phyloP scores from a whole-genome alignment of 768 basidiomycete species.

The Brasilioporus rufonigricans region DNA sequence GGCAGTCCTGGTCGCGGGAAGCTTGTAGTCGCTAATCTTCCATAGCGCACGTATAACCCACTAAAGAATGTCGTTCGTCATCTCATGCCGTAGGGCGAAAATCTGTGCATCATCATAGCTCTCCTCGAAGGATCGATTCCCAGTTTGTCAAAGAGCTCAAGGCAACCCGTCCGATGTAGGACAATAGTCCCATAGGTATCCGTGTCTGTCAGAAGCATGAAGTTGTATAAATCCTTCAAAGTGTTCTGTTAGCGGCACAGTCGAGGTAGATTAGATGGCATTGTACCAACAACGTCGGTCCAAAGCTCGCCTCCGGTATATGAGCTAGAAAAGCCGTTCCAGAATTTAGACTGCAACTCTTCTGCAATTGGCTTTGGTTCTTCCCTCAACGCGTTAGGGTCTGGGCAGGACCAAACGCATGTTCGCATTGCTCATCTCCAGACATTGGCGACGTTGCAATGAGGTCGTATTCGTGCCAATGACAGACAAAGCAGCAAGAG shows the following conservation, averaged over 20 bases:
- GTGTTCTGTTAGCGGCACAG: conserved; percentile 42
- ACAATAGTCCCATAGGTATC: conserved; percentile 41
- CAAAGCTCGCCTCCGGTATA: conserved; percentile 52
- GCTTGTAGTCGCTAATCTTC: conserved; percentile 56
- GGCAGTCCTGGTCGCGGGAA: conserved; percentile 32
- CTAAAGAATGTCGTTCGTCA: conserved; percentile 25
- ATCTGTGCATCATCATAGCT: conserved; percentile 56
- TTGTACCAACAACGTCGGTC: conserved; percentile 50
- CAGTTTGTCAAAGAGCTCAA: conserved; percentile 42
- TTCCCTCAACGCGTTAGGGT: not conserved
- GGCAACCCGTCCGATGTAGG: conserved; percentile 45
- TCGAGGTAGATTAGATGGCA: not conserved
- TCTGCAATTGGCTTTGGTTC: conserved; percentile 23
- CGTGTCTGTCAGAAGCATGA: conserved; percentile 50
- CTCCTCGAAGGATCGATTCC: conserved; percentile 41
- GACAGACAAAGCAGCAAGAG: not conserved
- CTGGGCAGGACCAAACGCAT: conserved; percentile 2
- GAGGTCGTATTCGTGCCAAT: not conserved
- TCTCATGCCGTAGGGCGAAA: conserved; percentile 2
- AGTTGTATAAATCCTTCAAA: conserved; percentile 54
- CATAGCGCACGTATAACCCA: conserved; percentile 57
- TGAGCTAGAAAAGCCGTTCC: conserved; percentile 36
- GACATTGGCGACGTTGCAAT: conserved; percentile 5
- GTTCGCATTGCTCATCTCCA: conserved; percentile 2
- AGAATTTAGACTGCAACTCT: conserved; percentile 37